A percentile compares a stretch with the other conserved stretches of the same genome.
Evolutionary conservation across 106 monocot species (phyloP).

Genomic region (Apostasia ramifera): DNA sequence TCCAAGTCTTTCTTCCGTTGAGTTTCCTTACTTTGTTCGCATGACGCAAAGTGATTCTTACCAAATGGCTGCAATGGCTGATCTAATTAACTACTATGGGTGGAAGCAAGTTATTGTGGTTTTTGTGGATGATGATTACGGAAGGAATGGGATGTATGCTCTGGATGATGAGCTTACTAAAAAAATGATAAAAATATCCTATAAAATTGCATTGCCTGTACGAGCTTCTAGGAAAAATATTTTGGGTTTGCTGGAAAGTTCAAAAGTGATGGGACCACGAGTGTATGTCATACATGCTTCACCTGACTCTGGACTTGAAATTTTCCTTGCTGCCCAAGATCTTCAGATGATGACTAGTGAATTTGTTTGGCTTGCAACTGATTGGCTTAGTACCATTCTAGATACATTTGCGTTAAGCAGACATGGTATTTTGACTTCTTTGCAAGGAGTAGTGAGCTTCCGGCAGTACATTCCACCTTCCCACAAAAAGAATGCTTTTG

Average conservation of each 20-base stretch:
- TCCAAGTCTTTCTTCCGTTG: slow-evolving; percentile 56
- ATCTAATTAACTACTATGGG: slow-evolving; percentile 39
- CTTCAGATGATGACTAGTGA: slow-evolving; percentile 57
- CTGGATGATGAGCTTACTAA: slow-evolving; percentile 39
- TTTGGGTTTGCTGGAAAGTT: slow-evolving; percentile 23
- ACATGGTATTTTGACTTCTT: slow-evolving; percentile 6
- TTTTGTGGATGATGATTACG: slow-evolving; percentile 66
- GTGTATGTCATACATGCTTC: slow-evolving; percentile 68
- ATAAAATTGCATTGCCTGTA: slow-evolving; percentile 40
- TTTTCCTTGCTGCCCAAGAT: slow-evolving; percentile 44
- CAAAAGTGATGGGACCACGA: slow-evolving; percentile 39
- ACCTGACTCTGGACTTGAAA: slow-evolving; percentile 52
- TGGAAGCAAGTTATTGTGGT: slow-evolving; percentile 62
- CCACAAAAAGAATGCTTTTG: slow-evolving; percentile 23
- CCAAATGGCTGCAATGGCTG: slow-evolving; percentile 74
- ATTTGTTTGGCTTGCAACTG: slow-evolving; percentile 71
- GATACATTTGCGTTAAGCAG: slow-evolving; percentile 16
- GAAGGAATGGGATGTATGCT: slow-evolving; percentile 36
- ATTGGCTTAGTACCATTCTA: slow-evolving; percentile 53
- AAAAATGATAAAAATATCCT: slow-evolving; percentile 31
- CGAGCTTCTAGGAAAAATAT: slow-evolving; percentile 19
- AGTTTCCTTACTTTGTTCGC: slow-evolving; percentile 67
- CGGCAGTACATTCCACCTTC: slow-evolving; percentile 50
- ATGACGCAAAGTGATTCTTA: slow-evolving; percentile 51
- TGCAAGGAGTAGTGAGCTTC: slow-evolving; percentile 63